Evolutionary conservation across 2,329 filamentous ascomycete genomes (phyloP).

Genomic region (Plectosphaerella cucumerina): DNA sequence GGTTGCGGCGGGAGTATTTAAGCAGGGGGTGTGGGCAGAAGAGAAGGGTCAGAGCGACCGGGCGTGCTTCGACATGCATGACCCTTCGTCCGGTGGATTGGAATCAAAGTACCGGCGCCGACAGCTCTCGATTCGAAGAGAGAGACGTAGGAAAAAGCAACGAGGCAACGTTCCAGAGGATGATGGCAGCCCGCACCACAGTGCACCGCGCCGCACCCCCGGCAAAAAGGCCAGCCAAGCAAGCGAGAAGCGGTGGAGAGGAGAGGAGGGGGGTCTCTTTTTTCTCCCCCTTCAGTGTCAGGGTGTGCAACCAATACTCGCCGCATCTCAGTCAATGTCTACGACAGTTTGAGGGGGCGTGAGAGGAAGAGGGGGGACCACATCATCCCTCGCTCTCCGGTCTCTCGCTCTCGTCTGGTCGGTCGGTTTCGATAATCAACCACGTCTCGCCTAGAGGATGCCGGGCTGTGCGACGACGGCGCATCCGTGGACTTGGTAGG

Average conservation of each 20-base stretch:
- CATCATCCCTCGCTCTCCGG: background rate
- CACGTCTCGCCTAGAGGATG: too few relatives aligned
- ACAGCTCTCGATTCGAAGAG: background rate
- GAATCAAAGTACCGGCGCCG: too few relatives aligned
- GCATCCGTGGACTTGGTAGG: conserved; percentile 14
- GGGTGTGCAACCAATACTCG: conserved; percentile 16
- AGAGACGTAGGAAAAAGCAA: conserved; percentile 9
- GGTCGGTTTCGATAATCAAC: too few relatives aligned
- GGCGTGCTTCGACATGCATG: too few relatives aligned
- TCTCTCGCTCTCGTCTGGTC: background rate
- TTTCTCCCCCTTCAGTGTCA: too few relatives aligned
- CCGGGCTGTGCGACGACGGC: conserved; percentile 8
- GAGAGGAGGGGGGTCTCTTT: background rate
- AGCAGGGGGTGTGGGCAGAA: background rate
- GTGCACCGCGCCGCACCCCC: background rate
- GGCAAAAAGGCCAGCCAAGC: conserved; percentile 5
- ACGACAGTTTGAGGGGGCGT: conserved; percentile 12
- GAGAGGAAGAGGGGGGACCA: too few relatives aligned
- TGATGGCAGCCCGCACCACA: background rate
- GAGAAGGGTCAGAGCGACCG: too few relatives aligned
- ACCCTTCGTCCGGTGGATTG: background rate
- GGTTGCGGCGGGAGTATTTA: too few relatives aligned
- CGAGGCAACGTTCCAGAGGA: conserved; percentile 3
- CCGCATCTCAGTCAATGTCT: conserved; percentile 14
- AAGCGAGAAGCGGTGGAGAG: conserved; percentile 14